phyloP scores from a whole-genome alignment of 2,329 filamentous ascomycete genomes.

The Aspergillus novoparasiticus region DNA sequence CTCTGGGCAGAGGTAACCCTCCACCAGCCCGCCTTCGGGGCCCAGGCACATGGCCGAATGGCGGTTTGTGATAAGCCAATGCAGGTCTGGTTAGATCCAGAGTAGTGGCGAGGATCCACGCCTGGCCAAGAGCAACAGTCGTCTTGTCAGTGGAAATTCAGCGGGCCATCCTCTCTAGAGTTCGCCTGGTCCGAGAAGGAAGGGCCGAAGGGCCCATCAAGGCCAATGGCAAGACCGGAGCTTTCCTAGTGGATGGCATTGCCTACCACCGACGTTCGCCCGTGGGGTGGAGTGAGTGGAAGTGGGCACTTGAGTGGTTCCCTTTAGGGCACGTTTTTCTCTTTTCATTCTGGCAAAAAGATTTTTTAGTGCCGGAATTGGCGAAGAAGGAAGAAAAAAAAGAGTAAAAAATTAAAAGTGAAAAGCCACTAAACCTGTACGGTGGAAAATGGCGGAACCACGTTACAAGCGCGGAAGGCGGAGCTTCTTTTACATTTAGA shows the following conservation, averaged over 20 bases:
- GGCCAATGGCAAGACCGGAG: not conserved
- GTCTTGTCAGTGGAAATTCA: slow-evolving; percentile 10
- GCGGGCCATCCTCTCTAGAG: slow-evolving; percentile 5
- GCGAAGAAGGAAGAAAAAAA: too few relatives aligned
- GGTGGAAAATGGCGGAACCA: slow-evolving; percentile 5
- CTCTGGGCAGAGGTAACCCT: slow-evolving; percentile 18
- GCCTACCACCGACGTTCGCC: not conserved
- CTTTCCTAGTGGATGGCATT: slow-evolving; percentile 3
- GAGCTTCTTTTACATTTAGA: not conserved
- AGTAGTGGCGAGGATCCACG: slow-evolving; percentile 17
- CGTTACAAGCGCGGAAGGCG: slow-evolving; percentile 15
- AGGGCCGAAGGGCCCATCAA: not conserved
- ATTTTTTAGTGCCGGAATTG: too few relatives aligned
- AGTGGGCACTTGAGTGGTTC: not conserved
- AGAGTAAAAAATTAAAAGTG: not conserved
- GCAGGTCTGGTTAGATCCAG: slow-evolving; percentile 17
- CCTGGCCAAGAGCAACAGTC: not conserved
- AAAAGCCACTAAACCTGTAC: not conserved
- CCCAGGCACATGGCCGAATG: slow-evolving; percentile 24
- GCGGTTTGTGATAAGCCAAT: slow-evolving; percentile 24
- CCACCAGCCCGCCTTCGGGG: slow-evolving; percentile 17
- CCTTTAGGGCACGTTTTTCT: not conserved
- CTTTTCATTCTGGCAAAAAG: too few relatives aligned
- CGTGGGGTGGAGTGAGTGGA: not conserved
- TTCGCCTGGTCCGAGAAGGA: slow-evolving; percentile 5